Evolutionary conservation across 345 rosid species (phyloP).

Genomic region (Excoecaria cochinchinensis): DNA sequence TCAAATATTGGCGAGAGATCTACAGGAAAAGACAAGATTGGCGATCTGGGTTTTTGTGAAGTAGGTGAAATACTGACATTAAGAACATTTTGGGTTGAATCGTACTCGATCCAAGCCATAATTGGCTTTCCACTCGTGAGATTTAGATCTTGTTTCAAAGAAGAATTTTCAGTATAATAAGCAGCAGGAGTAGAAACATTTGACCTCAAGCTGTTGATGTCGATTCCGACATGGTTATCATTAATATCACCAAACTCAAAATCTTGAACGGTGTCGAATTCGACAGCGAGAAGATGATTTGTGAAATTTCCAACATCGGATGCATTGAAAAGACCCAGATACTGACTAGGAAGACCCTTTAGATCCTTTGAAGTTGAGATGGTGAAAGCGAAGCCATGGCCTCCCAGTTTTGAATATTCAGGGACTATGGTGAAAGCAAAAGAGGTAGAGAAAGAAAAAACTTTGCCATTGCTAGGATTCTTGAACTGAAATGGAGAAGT

Average conservation of each 20-base stretch:
- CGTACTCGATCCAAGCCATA: conserved; percentile 30
- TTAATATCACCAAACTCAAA: conserved; percentile 28
- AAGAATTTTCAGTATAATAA: conserved; percentile 6
- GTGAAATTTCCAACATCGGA: conserved; percentile 18
- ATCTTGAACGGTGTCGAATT: conserved; percentile 30
- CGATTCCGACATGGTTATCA: conserved; percentile 31
- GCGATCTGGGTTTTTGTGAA: conserved; percentile 19
- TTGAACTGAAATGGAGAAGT: conserved; percentile 22
- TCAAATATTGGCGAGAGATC: conserved; percentile 25
- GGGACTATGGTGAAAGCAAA: conserved; percentile 27
- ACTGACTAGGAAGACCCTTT: conserved; percentile 24
- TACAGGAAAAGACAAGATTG: conserved; percentile 21
- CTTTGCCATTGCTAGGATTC: conserved; percentile 11
- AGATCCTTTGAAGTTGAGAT: conserved; percentile 26
- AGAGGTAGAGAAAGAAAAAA: conserved; percentile 23
- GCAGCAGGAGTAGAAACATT: conserved; percentile 22
- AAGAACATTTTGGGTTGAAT: conserved; percentile 20
- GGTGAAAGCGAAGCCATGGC: conserved; percentile 32
- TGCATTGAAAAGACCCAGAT: conserved; percentile 23
- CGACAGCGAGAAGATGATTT: conserved; percentile 22
- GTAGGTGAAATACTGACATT: conserved; percentile 26
- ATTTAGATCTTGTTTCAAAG: conserved; percentile 10
- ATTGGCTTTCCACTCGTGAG: conserved; percentile 21
- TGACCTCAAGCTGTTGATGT: conserved; percentile 21
- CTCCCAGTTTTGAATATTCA: conserved; percentile 26